Percentiles rank a stretch among this genome's conserved stretches.
Conservation (phyloP, 148 eudicot genomes). For the Rhododendron kiyosumense region DNA sequence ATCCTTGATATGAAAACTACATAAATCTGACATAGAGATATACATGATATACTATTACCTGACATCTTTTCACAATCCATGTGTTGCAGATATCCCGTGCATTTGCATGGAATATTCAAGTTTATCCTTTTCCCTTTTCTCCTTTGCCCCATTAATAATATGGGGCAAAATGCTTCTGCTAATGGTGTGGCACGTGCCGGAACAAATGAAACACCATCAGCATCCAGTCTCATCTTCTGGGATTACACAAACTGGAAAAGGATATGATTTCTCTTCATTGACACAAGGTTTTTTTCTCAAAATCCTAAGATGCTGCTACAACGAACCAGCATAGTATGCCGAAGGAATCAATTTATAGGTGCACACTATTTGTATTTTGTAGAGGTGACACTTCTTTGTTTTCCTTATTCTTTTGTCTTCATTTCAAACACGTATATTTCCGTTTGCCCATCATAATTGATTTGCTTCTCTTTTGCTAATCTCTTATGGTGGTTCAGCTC, state of each 20-base stretch:
- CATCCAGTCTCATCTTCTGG: slow-evolving; percentile 38
- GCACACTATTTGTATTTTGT: slow-evolving; percentile 19
- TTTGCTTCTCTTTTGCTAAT: no score
- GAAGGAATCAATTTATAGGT: not conserved
- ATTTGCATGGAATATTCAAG: not conserved
- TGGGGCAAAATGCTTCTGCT: slow-evolving; percentile 45
- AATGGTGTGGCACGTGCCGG: slow-evolving; percentile 48
- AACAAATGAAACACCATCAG: slow-evolving; percentile 29
- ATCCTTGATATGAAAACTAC: not conserved
- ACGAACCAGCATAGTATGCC: not conserved
- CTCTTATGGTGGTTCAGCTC: no score
- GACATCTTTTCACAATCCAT: not conserved
- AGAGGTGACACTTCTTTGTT: no score
- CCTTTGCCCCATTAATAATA: slow-evolving; percentile 41
- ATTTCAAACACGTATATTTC: no score
- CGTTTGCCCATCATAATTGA: no score
- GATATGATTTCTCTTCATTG: slow-evolving; percentile 82
- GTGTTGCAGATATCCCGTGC: not conserved
- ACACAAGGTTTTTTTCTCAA: slow-evolving; percentile 82
- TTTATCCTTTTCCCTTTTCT: not conserved
- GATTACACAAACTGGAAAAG: slow-evolving; percentile 46
- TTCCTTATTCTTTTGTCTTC: no score
- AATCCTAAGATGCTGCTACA: slow-evolving; percentile 31
- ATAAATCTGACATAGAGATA: not conserved
- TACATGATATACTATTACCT: not conserved